Conservation (phyloP, 2,329 filamentous ascomycete species). For the Penicillium sp. region DNA sequence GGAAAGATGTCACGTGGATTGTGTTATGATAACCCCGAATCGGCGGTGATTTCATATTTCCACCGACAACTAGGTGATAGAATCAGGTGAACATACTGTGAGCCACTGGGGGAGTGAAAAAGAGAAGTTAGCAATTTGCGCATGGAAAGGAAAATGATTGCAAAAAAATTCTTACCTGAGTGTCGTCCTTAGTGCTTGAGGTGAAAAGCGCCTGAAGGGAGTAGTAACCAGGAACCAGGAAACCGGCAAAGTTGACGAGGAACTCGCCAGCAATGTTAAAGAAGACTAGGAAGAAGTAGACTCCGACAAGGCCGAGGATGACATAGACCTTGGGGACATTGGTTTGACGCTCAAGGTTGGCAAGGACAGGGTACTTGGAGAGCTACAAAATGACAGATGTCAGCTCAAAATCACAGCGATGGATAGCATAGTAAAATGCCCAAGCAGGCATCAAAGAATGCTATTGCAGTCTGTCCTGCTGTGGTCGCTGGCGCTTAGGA, state of each 20-base stretch:
- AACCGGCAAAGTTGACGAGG: slow-evolving; percentile 66
- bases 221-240: slow-evolving; percentile 65
- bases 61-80: slow-evolving; percentile 6
- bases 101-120: slow-evolving; percentile 52
- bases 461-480: background rate
- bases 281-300: slow-evolving; percentile 70
- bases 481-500: background rate
- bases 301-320: slow-evolving; percentile 61
- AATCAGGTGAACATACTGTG: slow-evolving; percentile 47
- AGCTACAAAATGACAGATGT: slow-evolving; percentile 46
- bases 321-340: slow-evolving; percentile 67
- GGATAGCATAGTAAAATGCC: background rate
- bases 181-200: slow-evolving; percentile 60
- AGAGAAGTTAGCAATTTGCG: slow-evolving; percentile 18
- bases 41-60: slow-evolving; percentile 9
- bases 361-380: slow-evolving; percentile 65
- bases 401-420: background rate
- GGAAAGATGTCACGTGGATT: slow-evolving; percentile 27
- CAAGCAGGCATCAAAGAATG: background rate
- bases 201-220: slow-evolving; percentile 64
- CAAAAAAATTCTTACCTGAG: slow-evolving; percentile 52
- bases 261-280: slow-evolving; percentile 70
- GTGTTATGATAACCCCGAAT: slow-evolving; percentile 13
- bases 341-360: slow-evolving; percentile 67
- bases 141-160: background rate